These are phyloP conservation scores for Xylariales sp. DNA, from an alignment of 2,329 filamentous ascomycete genomes.

Conservation along the genomic window DNA sequence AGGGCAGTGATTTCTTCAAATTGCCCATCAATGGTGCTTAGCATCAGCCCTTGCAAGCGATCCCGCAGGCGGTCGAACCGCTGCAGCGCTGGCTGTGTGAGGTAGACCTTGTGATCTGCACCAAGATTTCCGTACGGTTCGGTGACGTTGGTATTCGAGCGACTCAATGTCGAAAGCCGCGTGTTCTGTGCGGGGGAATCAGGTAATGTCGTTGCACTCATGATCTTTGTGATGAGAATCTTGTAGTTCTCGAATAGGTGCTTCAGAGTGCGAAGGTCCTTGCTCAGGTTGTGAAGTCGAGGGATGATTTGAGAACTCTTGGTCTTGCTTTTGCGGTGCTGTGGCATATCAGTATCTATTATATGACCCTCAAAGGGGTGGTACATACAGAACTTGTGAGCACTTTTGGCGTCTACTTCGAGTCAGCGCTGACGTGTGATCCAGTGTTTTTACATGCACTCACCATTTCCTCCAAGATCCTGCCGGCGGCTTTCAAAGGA, in stretches of 20 bases:
- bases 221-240: slow-evolving; percentile 55
- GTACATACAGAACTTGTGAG: slow-evolving; percentile 31
- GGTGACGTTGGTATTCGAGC: slow-evolving; percentile 1
- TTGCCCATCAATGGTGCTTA: slow-evolving; percentile 58
- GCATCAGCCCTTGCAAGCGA: slow-evolving; percentile 54
- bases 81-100: slow-evolving; percentile 44
- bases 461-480: slow-evolving; percentile 45
- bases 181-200: slow-evolving; percentile 6
- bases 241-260: slow-evolving; percentile 58
- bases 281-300: slow-evolving; percentile 53
- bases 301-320: slow-evolving; percentile 51
- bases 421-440: slow-evolving; percentile 11
- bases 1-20: slow-evolving; percentile 67
- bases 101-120: slow-evolving; percentile 19
- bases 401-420: slow-evolving; percentile 27
- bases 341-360: not conserved
- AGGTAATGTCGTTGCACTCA: slow-evolving; percentile 29
- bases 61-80: slow-evolving; percentile 57
- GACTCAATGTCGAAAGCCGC: slow-evolving; percentile 3
- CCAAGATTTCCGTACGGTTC: not conserved
- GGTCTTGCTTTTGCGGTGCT: slow-evolving; percentile 28
- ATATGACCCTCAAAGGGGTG: too few species aligned
- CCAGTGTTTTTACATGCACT: slow-evolving; percentile 16
- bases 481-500: slow-evolving; percentile 42
- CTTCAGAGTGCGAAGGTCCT: slow-evolving; percentile 55